Evolutionary conservation across 805 yeast species (phyloP), one percentile per base, ranked within the genome.

Genomic region (Sungouiella thailandica): DNA sequence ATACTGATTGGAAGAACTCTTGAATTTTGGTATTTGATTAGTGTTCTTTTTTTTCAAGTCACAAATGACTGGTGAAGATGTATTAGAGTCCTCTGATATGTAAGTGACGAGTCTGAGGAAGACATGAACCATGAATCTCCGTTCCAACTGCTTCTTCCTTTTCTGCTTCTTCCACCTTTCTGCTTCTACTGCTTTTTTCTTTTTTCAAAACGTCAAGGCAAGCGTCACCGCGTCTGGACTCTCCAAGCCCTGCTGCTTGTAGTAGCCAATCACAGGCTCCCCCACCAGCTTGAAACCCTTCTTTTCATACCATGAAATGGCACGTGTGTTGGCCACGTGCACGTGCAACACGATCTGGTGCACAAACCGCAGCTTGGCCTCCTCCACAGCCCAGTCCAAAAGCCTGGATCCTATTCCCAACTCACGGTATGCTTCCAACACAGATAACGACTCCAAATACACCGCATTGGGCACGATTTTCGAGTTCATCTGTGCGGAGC

Each of bases 391-490:
- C 57, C 68, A 78, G 2, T 72, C 64, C 29, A 87, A 58, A 27
- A 86, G 65, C 47, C 68, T 61, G 10, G 60, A 51, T 14, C 88
- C 95, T 23, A 85, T 70, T 0, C 85, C 83, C 41, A 67, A 62
- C 11, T 67, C 56, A 42, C 81, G 62, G 57, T 86, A 87, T 2
- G 78, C 70, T 28, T 73, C 65, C 39, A 86, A 58, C 5, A 87
- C 90, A 0, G 81, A 86, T 19, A 83, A 51, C 0, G 80, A 66
- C 53, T 82, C 83, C 20, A 83, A 70, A 52, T 82, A 80, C 1
- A 82, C 68, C 9, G 73, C 68, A 31, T 71, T 69, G 6, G 83
- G 80, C 12, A 60, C 42, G 26, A 52, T 50, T 18, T 53, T 57
- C 19, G 59, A 37, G 17, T 41, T 47, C 22, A 50, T 16, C 16